Base-by-base conservation (phyloP, 352 stramenopile species). In the Globisporangium abappressorium region DNA sequence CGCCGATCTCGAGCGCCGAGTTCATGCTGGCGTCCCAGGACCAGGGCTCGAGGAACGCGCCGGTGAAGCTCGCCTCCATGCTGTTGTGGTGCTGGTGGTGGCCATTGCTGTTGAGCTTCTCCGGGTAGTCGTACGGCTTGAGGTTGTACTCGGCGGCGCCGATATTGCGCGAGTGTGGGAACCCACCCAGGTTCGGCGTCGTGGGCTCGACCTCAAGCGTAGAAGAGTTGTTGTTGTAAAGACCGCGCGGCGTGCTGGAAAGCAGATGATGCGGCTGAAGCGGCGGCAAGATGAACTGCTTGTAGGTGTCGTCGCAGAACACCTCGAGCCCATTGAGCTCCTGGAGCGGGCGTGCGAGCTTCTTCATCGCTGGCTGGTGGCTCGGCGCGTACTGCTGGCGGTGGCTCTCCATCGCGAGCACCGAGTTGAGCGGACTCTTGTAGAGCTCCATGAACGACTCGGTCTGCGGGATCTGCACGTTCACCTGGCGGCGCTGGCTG, bases 11-110 rank as follows among this genome's bases (percentile, higher is more conserved):
- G n/a, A 90, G 73, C 30, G 60, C 78, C 22, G 79, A 70, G 55
- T 77, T 74, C 47, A 75, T 60, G 63, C 88, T 82, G 6, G 76
- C 73, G 69, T 87, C 76, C 83, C 80, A 86, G 43, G 80, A 75
- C 83, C 83, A 91, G 5, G 83, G 78, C 68, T 91, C 83, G 59
- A 91, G 68, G 70, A 89, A 86, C 6, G 79, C 70, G 20, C 78
- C 70, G 22, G 78, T 79, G 57, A 84, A 54, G 46, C 72, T 75
- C 24, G 74, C 72, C 57, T 81, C 80, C 26, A 68, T 36, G 61
- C 59, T 51, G 64, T 66, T 60, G 68, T 70, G 28, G 2, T 68
- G 20, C 12, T 60, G 41, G 28, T 68, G 34, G 61, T 68, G 53
- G 18, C 20, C 72, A 68, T 30, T 55, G 47, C 47, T 30, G 47